Conservation (phyloP, 345 rosid genomes). For the Linum tenue region DNA sequence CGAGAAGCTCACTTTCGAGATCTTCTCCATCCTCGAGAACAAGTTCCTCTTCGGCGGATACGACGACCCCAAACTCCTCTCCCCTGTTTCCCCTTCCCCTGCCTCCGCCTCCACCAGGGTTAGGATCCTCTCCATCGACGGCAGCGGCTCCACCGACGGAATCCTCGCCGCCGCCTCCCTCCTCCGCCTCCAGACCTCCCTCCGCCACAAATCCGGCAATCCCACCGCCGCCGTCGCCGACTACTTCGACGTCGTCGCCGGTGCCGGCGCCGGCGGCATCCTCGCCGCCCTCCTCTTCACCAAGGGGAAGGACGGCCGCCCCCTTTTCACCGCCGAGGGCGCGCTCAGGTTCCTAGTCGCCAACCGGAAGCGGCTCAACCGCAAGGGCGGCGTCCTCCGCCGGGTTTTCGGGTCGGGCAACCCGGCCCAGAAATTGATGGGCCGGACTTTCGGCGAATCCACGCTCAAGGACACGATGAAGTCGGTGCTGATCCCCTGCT, state of each 20-base stretch:
- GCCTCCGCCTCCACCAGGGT: constrained; percentile 34
- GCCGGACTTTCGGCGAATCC: constrained; percentile 17
- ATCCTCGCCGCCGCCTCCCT: constrained; percentile 64
- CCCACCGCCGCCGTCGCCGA: constrained; percentile 56
- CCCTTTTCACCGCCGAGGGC: constrained; percentile 52
- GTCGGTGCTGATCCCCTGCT: constrained; percentile 75
- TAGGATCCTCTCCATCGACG: constrained; percentile 76
- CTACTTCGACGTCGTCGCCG: constrained; percentile 77
- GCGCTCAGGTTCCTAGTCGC: constrained; percentile 48
- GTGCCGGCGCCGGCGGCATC: constrained; percentile 69
- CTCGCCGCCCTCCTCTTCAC: constrained; percentile 69
- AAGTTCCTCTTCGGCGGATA: constrained; percentile 63
- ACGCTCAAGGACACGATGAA: constrained; percentile 73
- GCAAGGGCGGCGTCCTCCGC: constrained; percentile 20
- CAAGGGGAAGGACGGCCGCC: constrained; percentile 47
- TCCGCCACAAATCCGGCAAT: constrained; percentile 58
- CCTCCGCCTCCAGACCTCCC: constrained; percentile 38
- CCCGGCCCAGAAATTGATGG: constrained; percentile 17
- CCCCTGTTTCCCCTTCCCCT: too few relatives aligned
- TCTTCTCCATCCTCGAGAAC: constrained; percentile 87
- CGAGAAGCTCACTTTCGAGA: constrained; percentile 63
- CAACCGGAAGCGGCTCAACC: constrained; percentile 27
- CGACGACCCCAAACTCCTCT: constrained; percentile 25
- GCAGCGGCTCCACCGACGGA: constrained; percentile 61
- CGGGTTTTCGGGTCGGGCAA: constrained; percentile 27